Evolutionary conservation across 2,329 filamentous ascomycete species (phyloP).

Genomic region (Fusarium musae): DNA sequence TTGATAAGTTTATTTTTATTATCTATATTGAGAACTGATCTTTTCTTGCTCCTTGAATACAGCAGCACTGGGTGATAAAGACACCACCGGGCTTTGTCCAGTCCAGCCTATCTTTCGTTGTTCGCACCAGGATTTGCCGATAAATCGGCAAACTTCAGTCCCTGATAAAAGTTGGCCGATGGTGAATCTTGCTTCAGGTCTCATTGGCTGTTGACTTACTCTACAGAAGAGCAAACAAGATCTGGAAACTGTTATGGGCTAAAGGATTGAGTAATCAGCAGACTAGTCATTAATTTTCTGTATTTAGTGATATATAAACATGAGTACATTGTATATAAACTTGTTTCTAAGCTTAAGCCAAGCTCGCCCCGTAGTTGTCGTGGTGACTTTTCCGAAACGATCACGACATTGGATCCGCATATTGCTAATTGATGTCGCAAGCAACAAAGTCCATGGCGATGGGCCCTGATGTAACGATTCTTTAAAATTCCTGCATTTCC

Average conservation of each 20-base stretch:
- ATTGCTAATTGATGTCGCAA: not conserved
- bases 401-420: not conserved
- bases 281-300: fast-evolving
- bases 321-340: not conserved
- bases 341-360: not conserved
- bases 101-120: not conserved
- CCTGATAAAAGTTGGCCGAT: not conserved
- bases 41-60: too few relatives aligned
- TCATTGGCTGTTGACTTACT: too few relatives aligned
- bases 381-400: not conserved
- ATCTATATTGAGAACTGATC: too few relatives aligned
- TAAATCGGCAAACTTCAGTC: too few relatives aligned
- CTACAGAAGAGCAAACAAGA: too few relatives aligned
- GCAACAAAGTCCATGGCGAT: not conserved
- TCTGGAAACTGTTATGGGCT: fast-evolving
- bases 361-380: not conserved
- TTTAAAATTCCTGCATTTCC: not conserved
- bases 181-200: not conserved
- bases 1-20: too few relatives aligned
- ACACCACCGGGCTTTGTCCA: not conserved
- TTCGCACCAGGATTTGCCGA: not conserved
- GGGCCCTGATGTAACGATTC: not conserved
- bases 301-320: not conserved
- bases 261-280: fast-evolving
- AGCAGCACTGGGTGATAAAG: not conserved